These are phyloP conservation scores for Andalucia godoyi DNA, from an alignment of 78 protist species.

Conservation along the genomic window DNA sequence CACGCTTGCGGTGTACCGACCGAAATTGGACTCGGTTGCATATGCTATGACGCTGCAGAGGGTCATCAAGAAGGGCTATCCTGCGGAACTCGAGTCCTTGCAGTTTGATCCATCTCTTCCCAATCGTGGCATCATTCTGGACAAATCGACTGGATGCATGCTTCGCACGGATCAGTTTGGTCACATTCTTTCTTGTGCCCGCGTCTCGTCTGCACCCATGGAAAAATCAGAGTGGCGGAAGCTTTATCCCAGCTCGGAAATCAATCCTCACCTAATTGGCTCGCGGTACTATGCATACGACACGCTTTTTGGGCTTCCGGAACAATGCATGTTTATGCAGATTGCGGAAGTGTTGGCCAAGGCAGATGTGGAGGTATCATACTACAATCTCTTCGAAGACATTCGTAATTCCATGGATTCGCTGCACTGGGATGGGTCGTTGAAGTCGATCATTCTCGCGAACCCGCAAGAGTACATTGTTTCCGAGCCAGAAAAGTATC, in stretches of 20 bases:
- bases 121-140: background rate
- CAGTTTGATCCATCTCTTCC: background rate
- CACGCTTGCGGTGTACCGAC: conserved; percentile 1
- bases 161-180: background rate
- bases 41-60: background rate
- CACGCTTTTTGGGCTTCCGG: background rate
- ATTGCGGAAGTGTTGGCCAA: background rate
- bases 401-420: background rate
- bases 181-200: background rate
- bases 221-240: background rate
- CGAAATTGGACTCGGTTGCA: background rate
- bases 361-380: background rate
- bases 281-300: background rate
- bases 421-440: background rate
- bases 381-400: background rate
- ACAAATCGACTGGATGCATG: background rate
- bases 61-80: background rate
- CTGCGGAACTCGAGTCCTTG: background rate
- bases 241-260: too few relatives aligned
- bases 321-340: background rate
- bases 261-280: background rate
- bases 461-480: background rate
- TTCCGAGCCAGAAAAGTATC: too few relatives aligned
- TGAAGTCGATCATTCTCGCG: background rate
- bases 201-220: background rate